Evolutionary conservation across 805 yeast genomes (phyloP), one percentile per base, ranked within the genome.

Genomic region (Metschnikowia noctiluminum): DNA sequence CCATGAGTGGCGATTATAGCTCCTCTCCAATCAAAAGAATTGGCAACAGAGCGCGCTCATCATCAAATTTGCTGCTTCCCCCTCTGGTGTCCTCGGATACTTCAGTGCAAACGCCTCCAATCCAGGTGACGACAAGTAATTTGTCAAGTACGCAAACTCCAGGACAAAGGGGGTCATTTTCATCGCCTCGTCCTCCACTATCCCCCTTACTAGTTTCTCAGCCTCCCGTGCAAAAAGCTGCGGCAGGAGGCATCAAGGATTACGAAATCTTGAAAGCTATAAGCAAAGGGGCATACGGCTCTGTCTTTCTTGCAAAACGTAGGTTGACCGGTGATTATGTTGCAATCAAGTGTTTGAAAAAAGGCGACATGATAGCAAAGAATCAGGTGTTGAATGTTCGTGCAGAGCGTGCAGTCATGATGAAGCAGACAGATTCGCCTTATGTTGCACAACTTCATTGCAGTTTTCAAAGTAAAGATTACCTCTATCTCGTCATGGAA

Each of bases 241-340:
- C 71, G 0, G 69, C 75, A 3, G 94, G 95, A 0, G 83, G 89
- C 2, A 89, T 92, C 30, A 80, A 78, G 50, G 98, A 95, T 64
- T 94, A 90, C 65, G 96, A 89, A 58, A 80, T 94, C 30, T 72
- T 94, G 48, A 89, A 90, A 63, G 97, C 99, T 0, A 89, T 94
- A 44, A 89, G 96, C 60, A 88, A 89, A 61, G 99, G 99, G 38
- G 99, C 99, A 0, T 94, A 91, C 74, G 99, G 99, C 0, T 86
- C 95, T 35, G 99, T 94, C 2, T 94, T 84, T 65, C 73, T 94
- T 8, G 91, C 96, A 0, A 82, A 84, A 55, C 79, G 94, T 60
- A 85, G 82, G 58, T 66, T 86, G 11, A 92, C 97, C 0, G 97
- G 97, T 5, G 99, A 95, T 54, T 87, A 90, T 65, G 92, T 88